Percentiles rank a stretch among this genome's conserved stretches.
These are phyloP conservation scores for Berkeleyomyces rouxiae DNA, from an alignment of 2,329 filamentous ascomycete genomes.

Conservation along the genomic window DNA sequence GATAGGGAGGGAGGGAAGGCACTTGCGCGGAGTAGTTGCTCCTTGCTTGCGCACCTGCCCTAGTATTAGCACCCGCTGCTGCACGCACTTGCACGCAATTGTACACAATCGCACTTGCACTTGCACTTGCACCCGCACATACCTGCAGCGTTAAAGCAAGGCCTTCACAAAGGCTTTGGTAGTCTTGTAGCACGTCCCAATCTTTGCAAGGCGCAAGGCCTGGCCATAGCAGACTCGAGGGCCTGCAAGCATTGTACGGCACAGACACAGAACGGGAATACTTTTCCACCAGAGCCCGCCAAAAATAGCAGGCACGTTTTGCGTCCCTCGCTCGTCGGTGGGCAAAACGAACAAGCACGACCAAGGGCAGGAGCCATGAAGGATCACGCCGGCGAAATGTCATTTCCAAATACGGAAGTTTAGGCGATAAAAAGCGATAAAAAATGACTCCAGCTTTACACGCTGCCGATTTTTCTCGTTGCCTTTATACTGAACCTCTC, in stretches of 20 bases:
- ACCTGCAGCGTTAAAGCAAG: neutral
- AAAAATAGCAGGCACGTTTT: constrained; percentile 2
- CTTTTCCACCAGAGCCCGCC: neutral
- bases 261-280: neutral
- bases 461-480: neutral
- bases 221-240: neutral
- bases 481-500: neutral
- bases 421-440: neutral
- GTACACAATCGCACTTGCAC: neutral
- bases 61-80: neutral
- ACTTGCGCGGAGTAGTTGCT: no score
- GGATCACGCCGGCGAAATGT: neutral
- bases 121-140: neutral
- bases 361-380: neutral
- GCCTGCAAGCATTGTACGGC: neutral
- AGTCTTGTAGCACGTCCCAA: neutral
- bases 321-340: neutral
- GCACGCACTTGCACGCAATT: neutral
- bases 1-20: neutral
- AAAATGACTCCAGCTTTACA: neutral
- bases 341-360: neutral
- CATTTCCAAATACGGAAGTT: neutral
- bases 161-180: neutral
- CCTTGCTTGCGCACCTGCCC: no score
- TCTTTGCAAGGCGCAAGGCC: neutral